Evolutionary conservation across 2,329 filamentous ascomycete species (phyloP), one percentile per base, ranked within the genome.

Genomic region (Gnomoniopsis smithogilvyi): DNA sequence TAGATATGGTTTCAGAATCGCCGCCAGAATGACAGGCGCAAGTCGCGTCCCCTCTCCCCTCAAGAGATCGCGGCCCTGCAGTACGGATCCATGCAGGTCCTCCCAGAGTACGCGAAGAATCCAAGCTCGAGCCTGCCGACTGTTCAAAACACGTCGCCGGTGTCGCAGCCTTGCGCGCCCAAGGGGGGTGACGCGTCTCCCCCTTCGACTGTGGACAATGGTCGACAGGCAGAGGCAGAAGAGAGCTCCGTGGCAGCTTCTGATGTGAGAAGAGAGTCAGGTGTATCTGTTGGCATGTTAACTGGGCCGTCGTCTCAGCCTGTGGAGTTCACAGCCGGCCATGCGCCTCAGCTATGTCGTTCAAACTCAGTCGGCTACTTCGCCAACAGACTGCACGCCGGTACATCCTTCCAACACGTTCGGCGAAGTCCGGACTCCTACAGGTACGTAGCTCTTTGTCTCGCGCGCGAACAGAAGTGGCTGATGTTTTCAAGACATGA

Each of bases 1-100:
- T 60, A 97, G 94, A 96, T 97, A 67, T 98, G 94, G 94, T 97
- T 97, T 76, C 94, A 97, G 70, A 97, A 97, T 70, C 86, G 92
- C 69, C 85, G 94, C 65, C 94, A 98, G 73, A 96, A 96, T 74
- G 91, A 96, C 72, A 85, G 94, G 67, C 86, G 94, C 65, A 96
- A 94, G 77, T 92, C 91, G 57, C 89, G 91, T 66, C 92, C 93
- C 50, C 81, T 96, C 41, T 85, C 91, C 30, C 84, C 88, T 11
- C 87, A 92, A 72, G 91, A 95, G 71, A 82, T 94, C 56, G 85
- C 82, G 63, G 82, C 83, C 60, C 75, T 87, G 66, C 74, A 81
- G 68, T 79, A 82, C 68, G 78, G 83, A 50, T 79, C 77, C 65
- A 76, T 84, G 71, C 77, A 81, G 64, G 74, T 79, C 36, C 70